phyloP scores from a whole-genome alignment of 106 monocot genomes.

The Platanthera guangdongensis region DNA sequence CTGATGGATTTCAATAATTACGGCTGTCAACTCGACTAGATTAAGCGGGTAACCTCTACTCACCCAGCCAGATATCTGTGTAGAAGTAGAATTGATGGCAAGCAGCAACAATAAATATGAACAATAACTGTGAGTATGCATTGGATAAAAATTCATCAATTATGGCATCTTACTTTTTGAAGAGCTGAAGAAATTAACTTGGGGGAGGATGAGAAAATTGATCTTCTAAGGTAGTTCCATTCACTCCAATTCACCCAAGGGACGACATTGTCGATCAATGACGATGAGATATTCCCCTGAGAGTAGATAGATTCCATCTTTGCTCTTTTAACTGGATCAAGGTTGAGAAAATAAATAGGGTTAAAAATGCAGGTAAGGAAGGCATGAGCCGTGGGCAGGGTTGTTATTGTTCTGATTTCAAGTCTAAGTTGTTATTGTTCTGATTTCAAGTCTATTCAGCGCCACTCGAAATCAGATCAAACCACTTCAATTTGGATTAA shows the following conservation, averaged over 20 bases:
- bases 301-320: slow-evolving; percentile 20
- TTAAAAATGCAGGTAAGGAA: too few relatives aligned
- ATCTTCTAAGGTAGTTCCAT: slow-evolving; percentile 64
- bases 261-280: slow-evolving; percentile 62
- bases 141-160: not conserved
- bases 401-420: too few relatives aligned
- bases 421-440: too few relatives aligned
- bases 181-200: slow-evolving; percentile 47
- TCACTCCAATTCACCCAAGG: slow-evolving; percentile 93
- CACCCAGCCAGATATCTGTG: slow-evolving; percentile 65
- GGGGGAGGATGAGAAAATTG: slow-evolving; percentile 68
- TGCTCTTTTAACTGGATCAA: not conserved
- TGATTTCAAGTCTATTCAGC: too few relatives aligned
- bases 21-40: slow-evolving; percentile 61
- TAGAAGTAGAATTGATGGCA: slow-evolving; percentile 4
- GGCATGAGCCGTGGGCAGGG: too few relatives aligned
- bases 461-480: too few relatives aligned
- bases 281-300: slow-evolving; percentile 22
- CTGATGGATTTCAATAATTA: slow-evolving; percentile 70
- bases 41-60: slow-evolving; percentile 69
- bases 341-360: too few relatives aligned
- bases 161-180: slow-evolving; percentile 28
- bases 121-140: not conserved
- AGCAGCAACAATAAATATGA: not conserved
- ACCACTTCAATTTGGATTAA: too few relatives aligned